Percentiles rank a stretch among this genome's conserved stretches.
These are phyloP conservation scores for Venturia oleaginea DNA, from an alignment of 2,329 filamentous ascomycete genomes.

Conservation along the genomic window DNA sequence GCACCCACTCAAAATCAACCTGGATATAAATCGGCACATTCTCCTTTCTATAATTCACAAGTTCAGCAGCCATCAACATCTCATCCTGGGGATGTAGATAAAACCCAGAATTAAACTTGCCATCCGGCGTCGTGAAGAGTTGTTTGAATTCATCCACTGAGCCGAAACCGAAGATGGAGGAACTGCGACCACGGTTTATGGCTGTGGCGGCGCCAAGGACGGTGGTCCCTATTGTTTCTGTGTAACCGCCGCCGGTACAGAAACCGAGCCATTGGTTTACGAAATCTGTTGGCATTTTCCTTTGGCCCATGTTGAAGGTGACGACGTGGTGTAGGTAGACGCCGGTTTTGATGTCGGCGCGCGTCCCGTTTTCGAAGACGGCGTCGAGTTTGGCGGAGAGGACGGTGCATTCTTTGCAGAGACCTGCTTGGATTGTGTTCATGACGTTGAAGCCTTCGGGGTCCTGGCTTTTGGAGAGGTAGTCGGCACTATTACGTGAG, in stretches of 20 bases:
- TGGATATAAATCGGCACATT: neutral
- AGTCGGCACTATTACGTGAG: too few relatives aligned
- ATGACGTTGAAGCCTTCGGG: neutral
- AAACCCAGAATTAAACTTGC: neutral
- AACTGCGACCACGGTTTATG: too few relatives aligned
- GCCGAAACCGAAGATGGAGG: neutral
- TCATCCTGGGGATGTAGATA: neutral
- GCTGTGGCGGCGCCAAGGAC: too few relatives aligned
- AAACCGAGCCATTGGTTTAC: neutral
- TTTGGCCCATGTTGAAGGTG: neutral
- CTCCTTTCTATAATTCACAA: conserved; percentile 1
- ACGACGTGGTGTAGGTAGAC: conserved; percentile 12
- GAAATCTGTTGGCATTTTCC: neutral
- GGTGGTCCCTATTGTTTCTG: too few relatives aligned
- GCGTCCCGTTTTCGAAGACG: conserved; percentile 9
- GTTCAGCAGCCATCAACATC: neutral
- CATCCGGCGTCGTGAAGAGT: conserved; percentile 7
- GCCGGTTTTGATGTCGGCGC: neutral
- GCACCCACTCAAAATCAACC: conserved; percentile 1
- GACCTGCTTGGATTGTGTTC: neutral
- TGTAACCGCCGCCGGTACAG: neutral
- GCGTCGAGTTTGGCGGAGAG: neutral
- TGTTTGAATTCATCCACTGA: conserved; percentile 5
- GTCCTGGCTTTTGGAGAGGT: too few relatives aligned
- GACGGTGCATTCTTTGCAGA: conserved; percentile 7